Base-by-base conservation (phyloP, 345 rosid genomes). In the Lumnitzera racemosa region DNA sequence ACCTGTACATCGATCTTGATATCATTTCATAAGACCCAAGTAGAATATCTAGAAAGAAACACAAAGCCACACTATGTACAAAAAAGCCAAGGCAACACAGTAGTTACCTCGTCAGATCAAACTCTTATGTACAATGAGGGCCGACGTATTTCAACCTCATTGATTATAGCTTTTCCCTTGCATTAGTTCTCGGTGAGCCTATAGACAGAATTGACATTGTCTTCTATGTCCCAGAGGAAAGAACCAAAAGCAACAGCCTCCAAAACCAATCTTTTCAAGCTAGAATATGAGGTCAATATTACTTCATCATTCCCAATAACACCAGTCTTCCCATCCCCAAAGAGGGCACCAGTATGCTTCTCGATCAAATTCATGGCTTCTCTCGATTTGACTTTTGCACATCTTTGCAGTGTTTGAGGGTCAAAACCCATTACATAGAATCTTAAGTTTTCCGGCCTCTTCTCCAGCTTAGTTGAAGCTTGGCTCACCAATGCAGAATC, bases 161-260 rank as follows among this genome's bases (percentile, higher is more conserved):
- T 41, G 29, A 16, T 27, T 23, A 62, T 49, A 24, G 51, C 58
- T 47, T 51, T 20, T 20, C 13, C 25, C 54, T 49, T 24, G 23
- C 51, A 2, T 68, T 29, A 69, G 61, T 71, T 75, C 56, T 80
- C 87, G 60, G 75, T 74, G 15, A 94, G 89, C 85, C 80, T 86
- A 77, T 78, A 94, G 0, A 81, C 75, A 17, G 74, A 62, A 60
- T 84, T 68, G 0, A 88, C 91, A 65, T 76, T 74, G 57, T 80
- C 83, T 77, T 94, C 96, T 4, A 86, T 71, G 25, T 90, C 99
- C 99, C 97, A 90, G n/a, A 94, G 86, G 65, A 94, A 94, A 51
- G 82, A 78, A 53, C 99, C 99, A 58, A 94, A 94, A 36, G 97
- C 97, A 25, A 88, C 84, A 31, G 99, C 99, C 67, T 94, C 99